Evolutionary conservation across 2,329 filamentous ascomycete genomes (phyloP).

Genomic region (Myotisia sp.): DNA sequence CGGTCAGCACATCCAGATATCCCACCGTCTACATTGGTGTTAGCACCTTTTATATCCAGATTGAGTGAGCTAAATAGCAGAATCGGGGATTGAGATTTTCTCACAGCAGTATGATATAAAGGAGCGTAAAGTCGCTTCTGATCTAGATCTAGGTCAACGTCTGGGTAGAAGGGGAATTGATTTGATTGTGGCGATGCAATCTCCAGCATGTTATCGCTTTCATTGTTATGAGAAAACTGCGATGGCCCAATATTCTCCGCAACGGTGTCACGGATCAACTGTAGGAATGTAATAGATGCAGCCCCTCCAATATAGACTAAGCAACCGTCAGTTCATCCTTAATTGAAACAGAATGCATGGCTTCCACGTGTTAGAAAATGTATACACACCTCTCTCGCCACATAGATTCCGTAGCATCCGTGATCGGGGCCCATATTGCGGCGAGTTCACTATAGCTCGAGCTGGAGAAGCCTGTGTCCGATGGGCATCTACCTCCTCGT

Average conservation of each 20-base stretch:
- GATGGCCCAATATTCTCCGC: conserved; percentile 41
- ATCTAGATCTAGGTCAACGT: conserved; percentile 20
- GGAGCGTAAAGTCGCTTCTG: conserved; percentile 24
- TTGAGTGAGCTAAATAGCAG: neutral
- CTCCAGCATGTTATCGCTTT: conserved; percentile 41
- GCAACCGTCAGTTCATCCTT: neutral
- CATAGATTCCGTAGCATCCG: conserved; percentile 41
- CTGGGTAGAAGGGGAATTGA: conserved; percentile 12
- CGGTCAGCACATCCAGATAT: conserved; percentile 26
- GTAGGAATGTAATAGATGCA: conserved; percentile 42
- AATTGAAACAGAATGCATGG: neutral
- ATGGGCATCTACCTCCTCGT: too few relatives aligned
- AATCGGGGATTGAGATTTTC: conserved; percentile 3
- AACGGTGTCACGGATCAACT: conserved; percentile 36
- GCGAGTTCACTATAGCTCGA: neutral
- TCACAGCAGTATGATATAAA: conserved; percentile 19
- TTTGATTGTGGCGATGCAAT: conserved; percentile 24
- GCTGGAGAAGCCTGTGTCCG: too few relatives aligned
- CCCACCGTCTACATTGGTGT: conserved; percentile 25
- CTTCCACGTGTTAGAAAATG: too few relatives aligned
- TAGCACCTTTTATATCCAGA: conserved; percentile 4
- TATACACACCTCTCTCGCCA: conserved; percentile 36
- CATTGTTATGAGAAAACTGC: conserved; percentile 39
- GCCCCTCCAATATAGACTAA: conserved; percentile 39
- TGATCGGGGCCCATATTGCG: conserved; percentile 8